Conservation (phyloP, 345 rosid genomes). For the Linum lewisii region DNA sequence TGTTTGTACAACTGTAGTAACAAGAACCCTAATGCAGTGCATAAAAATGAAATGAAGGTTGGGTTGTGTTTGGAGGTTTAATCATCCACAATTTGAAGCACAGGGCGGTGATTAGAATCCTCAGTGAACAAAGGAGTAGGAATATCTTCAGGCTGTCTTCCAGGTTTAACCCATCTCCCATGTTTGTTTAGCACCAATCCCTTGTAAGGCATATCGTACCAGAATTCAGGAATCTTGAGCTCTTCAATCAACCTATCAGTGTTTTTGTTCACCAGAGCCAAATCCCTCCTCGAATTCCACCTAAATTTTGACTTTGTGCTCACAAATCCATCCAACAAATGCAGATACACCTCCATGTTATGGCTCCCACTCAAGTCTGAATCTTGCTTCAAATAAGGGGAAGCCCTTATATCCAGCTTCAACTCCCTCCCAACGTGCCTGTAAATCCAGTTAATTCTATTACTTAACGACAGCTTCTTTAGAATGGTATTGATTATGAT, state of each 20-base stretch:
- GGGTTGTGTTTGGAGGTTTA: no score
- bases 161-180: neutral
- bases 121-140: neutral
- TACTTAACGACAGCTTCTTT: slow-evolving; percentile 29
- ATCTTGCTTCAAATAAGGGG: slow-evolving; percentile 41
- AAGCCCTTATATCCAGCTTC: slow-evolving; percentile 32
- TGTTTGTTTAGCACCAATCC: slow-evolving; percentile 7
- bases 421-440: slow-evolving; percentile 48
- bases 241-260: slow-evolving; percentile 45
- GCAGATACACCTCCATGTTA: slow-evolving; percentile 50
- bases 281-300: slow-evolving; percentile 46
- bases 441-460: slow-evolving; percentile 41
- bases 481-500: slow-evolving; percentile 36
- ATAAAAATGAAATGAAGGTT: no score
- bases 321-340: slow-evolving; percentile 44
- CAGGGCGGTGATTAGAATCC: no score
- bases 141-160: neutral
- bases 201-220: slow-evolving; percentile 34
- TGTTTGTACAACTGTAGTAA: no score
- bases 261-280: slow-evolving; percentile 49
- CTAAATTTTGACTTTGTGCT: slow-evolving; percentile 34
- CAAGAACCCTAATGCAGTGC: no score
- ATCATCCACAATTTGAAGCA: no score
- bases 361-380: slow-evolving; percentile 34
- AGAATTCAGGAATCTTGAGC: slow-evolving; percentile 43